Conservation (phyloP, 352 stramenopile species). For the Pythium myriotylum region DNA sequence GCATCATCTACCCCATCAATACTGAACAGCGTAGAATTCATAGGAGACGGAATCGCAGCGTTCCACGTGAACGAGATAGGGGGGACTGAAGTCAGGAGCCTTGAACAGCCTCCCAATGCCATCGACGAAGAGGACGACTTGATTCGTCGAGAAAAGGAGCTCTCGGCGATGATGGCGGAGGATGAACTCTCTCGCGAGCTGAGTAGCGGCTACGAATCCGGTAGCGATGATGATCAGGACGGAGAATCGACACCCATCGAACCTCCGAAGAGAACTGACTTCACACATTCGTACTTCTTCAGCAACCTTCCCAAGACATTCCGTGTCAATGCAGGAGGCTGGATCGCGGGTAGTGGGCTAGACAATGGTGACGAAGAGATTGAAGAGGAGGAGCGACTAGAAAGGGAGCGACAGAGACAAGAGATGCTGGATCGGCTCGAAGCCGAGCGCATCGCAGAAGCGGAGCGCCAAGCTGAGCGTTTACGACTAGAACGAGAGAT, state of each 20-base stretch:
- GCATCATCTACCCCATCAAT: too few relatives aligned
- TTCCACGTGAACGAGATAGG: not conserved
- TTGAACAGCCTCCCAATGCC: not conserved
- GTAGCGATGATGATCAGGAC: conserved; percentile 64
- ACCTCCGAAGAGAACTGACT: conserved; percentile 64
- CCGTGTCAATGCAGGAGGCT: conserved; percentile 46
- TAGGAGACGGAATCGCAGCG: too few relatives aligned
- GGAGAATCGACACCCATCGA: conserved; percentile 29
- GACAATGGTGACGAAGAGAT: conserved; percentile 78
- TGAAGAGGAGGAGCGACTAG: conserved; percentile 67
- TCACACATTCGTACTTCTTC: conserved; percentile 76
- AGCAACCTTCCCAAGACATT: conserved; percentile 54
- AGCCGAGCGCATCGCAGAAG: conserved; percentile 55
- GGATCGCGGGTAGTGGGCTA: conserved; percentile 56
- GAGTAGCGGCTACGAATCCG: conserved; percentile 22
- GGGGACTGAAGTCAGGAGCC: not conserved
- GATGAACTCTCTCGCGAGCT: conserved; percentile 40
- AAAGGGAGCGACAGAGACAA: conserved; percentile 58
- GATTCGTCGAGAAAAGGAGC: conserved; percentile 25
- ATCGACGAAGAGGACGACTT: conserved; percentile 13
- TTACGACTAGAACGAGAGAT: conserved; percentile 59
- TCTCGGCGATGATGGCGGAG: conserved; percentile 35
- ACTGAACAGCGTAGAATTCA: too few relatives aligned
- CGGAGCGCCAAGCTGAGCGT: conserved; percentile 53
- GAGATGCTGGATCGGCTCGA: conserved; percentile 64